Conservation (phyloP, 192 early-diverging fungal genomes). For the Neocallimastix lanati region DNA sequence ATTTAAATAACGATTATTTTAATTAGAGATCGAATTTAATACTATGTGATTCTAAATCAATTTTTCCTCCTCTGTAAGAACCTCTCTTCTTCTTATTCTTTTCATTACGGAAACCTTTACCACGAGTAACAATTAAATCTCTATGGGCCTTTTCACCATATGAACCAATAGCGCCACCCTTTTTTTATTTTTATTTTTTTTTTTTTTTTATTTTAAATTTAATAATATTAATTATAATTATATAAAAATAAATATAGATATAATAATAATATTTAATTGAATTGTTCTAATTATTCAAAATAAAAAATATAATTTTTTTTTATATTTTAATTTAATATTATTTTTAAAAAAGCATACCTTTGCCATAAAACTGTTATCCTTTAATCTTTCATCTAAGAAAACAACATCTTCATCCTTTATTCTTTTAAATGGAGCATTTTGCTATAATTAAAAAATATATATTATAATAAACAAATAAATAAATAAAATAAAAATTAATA, state of each 20-base stretch:
- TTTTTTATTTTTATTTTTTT: slow-evolving; percentile 4
- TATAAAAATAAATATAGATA: neutral
- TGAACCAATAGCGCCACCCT: slow-evolving; percentile 42
- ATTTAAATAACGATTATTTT: neutral
- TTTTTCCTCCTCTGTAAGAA: slow-evolving; percentile 78
- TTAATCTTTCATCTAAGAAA: slow-evolving; percentile 58
- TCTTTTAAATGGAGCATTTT: slow-evolving; percentile 54
- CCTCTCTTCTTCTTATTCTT: slow-evolving; percentile 97
- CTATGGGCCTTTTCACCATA: slow-evolving; percentile 87
- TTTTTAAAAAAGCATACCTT: slow-evolving; percentile 28
- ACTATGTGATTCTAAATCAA: slow-evolving; percentile 64
- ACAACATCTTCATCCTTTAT: slow-evolving; percentile 62
- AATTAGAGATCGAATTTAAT: slow-evolving; percentile 57
- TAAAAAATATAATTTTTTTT: too few species aligned
- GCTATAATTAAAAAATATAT: neutral
- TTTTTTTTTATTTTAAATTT: too few species aligned
- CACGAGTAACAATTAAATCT: slow-evolving; percentile 75
- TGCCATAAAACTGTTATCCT: slow-evolving; percentile 60
- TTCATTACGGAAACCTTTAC: slow-evolving; percentile 82
- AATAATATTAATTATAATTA: neutral
- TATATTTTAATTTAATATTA: neutral
- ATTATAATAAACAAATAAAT: too few species aligned
- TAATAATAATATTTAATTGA: neutral
- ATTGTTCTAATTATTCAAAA: too few species aligned
- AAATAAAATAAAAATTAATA: too few species aligned